These are phyloP conservation scores for Harringtonia lauricola DNA, from an alignment of 2,329 filamentous ascomycete genomes.

Conservation along the genomic window DNA sequence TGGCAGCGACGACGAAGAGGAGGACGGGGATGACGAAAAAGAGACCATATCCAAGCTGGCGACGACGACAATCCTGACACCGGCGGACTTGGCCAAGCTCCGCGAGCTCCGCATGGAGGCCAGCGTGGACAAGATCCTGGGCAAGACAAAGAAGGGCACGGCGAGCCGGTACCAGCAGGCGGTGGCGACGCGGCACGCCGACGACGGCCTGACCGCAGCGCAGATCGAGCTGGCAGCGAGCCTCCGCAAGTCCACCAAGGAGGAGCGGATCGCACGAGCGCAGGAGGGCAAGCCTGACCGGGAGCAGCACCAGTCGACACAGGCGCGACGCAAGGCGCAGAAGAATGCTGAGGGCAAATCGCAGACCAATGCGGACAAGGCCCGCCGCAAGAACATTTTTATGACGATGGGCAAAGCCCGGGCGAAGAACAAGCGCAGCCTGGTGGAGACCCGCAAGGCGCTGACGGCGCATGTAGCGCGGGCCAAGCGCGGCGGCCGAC, in stretches of 20 bases:
- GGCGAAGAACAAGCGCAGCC: slow-evolving; percentile 86
- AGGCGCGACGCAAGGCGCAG: slow-evolving; percentile 74
- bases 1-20: slow-evolving; percentile 44
- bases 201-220: slow-evolving; percentile 81
- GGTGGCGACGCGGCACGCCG: slow-evolving; percentile 53
- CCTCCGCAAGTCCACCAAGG: slow-evolving; percentile 76
- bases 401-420: slow-evolving; percentile 98
- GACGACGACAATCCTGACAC: slow-evolving; percentile 89
- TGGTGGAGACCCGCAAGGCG: slow-evolving; percentile 74
- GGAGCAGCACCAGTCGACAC: slow-evolving; percentile 73
- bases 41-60: slow-evolving; percentile 57
- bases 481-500: slow-evolving; percentile 72
- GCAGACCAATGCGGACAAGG: slow-evolving; percentile 95
- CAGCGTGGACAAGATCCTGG: slow-evolving; percentile 54
- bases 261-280: slow-evolving; percentile 76
- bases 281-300: slow-evolving; percentile 71
- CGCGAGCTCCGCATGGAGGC: slow-evolving; percentile 72
- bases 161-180: slow-evolving; percentile 35
- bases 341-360: slow-evolving; percentile 87
- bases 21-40: slow-evolving; percentile 34
- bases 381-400: slow-evolving; percentile 93
- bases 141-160: slow-evolving; percentile 11
- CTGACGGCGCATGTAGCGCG: slow-evolving; percentile 73
- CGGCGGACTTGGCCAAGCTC: slow-evolving; percentile 90
- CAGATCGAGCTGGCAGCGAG: slow-evolving; percentile 82